phyloP scores from a whole-genome alignment of 306 rosid species.

The Cucurbita ficifolia region DNA sequence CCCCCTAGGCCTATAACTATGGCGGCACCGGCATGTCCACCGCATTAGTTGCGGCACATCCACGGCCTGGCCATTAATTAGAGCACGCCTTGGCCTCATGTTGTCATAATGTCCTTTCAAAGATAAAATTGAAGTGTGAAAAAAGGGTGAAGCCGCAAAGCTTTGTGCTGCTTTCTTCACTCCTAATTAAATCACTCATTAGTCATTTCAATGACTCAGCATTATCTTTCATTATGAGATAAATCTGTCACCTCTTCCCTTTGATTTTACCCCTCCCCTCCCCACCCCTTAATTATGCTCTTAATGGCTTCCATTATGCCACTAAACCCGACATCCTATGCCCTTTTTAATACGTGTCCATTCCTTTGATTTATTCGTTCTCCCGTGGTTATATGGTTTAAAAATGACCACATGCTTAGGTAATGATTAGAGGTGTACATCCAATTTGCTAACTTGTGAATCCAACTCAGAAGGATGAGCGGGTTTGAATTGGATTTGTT shows the following conservation, averaged over 20 bases:
- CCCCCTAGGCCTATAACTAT: background rate
- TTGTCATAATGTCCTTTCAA: background rate
- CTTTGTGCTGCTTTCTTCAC: background rate
- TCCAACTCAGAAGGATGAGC: too few relatives aligned
- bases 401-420: too few relatives aligned
- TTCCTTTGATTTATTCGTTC: too few relatives aligned
- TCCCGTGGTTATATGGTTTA: too few relatives aligned
- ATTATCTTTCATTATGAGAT: background rate
- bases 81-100: background rate
- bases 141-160: background rate
- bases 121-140: background rate
- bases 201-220: background rate
- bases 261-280: background rate
- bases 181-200: background rate
- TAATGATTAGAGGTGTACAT: too few relatives aligned
- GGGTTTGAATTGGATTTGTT: too few relatives aligned
- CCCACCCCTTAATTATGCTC: too few relatives aligned
- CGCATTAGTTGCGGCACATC: background rate
- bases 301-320: too few relatives aligned
- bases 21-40: background rate
- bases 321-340: too few relatives aligned
- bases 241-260: background rate
- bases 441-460: too few relatives aligned
- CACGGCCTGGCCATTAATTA: background rate
- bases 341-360: too few relatives aligned